phyloP scores from a whole-genome alignment of 2,329 filamentous ascomycete genomes.

The Aspergillus bombycis region DNA sequence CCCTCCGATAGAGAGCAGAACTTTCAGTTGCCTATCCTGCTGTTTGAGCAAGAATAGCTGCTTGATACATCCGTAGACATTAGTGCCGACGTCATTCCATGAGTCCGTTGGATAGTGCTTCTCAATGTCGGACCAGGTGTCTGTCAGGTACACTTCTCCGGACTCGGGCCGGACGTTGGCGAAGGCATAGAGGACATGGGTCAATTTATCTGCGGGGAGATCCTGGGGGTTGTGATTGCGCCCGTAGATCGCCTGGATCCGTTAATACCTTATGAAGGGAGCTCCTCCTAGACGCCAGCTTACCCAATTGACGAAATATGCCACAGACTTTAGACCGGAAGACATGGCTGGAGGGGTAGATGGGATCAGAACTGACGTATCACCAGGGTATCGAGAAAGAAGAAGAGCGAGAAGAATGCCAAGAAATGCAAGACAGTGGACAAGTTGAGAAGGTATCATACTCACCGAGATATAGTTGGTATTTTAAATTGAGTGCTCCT shows the following conservation, averaged over 20 bases:
- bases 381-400: conserved; percentile 16
- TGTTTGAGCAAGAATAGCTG: conserved; percentile 78
- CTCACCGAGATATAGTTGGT: background rate
- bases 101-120: conserved; percentile 72
- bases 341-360: conserved; percentile 22
- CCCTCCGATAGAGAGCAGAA: conserved; percentile 80
- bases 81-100: conserved; percentile 68
- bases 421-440: conserved; percentile 11
- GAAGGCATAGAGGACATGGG: conserved; percentile 86
- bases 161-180: conserved; percentile 78
- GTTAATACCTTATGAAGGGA: background rate
- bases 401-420: conserved; percentile 13
- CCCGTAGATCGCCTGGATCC: conserved; percentile 72
- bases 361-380: conserved; percentile 12
- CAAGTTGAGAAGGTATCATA: conserved; percentile 15
- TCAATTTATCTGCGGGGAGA: conserved; percentile 77
- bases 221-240: conserved; percentile 81
- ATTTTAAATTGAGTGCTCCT: background rate
- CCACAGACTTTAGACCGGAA: conserved; percentile 39
- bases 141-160: conserved; percentile 74
- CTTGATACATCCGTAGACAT: conserved; percentile 77
- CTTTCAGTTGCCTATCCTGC: conserved; percentile 73
- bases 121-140: conserved; percentile 68
- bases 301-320: conserved; percentile 52
- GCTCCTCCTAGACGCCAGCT: conserved; percentile 9